Evolutionary conservation across 495 filamentous ascomycete species (phyloP), one percentile per base, ranked within the genome.

Genomic region (Sphaerosporella brunnea): DNA sequence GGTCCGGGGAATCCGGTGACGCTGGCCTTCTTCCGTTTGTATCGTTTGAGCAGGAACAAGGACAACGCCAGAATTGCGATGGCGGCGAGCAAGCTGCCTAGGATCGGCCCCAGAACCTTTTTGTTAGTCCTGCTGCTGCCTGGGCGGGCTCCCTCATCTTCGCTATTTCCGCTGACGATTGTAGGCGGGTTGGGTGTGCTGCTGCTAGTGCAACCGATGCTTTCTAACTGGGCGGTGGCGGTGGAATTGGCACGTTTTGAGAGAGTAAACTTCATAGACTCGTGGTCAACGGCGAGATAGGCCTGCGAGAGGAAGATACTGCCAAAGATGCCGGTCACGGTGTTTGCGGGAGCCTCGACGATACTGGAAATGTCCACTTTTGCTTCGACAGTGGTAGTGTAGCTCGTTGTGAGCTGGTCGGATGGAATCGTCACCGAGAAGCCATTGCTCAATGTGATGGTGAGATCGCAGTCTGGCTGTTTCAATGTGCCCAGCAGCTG

Each of bases 261-360:
- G 15, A 57, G 15, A 5, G 48, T 46, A 41, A 57, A 57, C 2
- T 42, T 21, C 0, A 34, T 41, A 1, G 25, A 42, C 25, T 48
- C 49, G 23, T 57, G 56, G 45, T 57, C 53, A 10, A 57, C 54
- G 2, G 43, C 25, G 25, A 57, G 49, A 35, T 57, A 57, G n/a
- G 48, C 48, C 13, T 56, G 49, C 1, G 54, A 57, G 19, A 57
- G 49, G 45, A 57, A 57, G 10, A 49, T 48, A 1, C 43, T 53
- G 16, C 54, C 54, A 19, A 57, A 36, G 44, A 57, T 15, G 4
- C 35, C 35, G 5, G 7, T 37, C 4, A 15, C 15, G 7, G 7
- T 7, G 16, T 18, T 15, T 4, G 16, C 4, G 7, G 4, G 4
- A 9, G 35, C 9, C 16, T 18, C 35, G 35, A 37, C 4, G 8